Evolutionary conservation across 768 basidiomycete species (phyloP).

Genomic region (Russula ochroleuca): DNA sequence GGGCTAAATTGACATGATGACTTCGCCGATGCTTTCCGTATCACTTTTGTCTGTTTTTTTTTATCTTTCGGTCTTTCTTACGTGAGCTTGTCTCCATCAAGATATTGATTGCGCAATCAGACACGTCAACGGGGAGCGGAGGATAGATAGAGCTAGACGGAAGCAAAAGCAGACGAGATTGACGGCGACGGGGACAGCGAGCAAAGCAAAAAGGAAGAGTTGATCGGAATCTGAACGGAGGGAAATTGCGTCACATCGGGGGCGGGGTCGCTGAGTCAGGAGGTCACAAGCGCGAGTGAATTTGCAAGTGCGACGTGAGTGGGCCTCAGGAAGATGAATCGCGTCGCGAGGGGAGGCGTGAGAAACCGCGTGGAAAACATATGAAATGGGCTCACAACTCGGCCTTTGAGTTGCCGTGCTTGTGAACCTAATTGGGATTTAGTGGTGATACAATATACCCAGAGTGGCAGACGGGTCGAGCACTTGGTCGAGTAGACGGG

Average conservation of each 20-base stretch:
- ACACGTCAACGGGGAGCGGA: constrained; percentile 14
- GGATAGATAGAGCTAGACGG: constrained; percentile 6
- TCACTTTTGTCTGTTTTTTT: constrained; percentile 5
- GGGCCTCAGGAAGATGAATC: constrained; percentile 17
- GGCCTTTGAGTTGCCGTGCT: background rate
- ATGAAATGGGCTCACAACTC: constrained; percentile 5
- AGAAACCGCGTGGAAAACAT: constrained; percentile 15
- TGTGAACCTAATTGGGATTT: background rate
- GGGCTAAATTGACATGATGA: background rate
- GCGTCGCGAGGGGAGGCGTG: constrained; percentile 25
- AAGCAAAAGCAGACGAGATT: constrained; percentile 13
- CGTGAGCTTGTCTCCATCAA: constrained; percentile 19
- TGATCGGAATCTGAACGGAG: constrained; percentile 25
- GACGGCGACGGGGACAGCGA: constrained; percentile 7
- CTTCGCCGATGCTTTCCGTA: constrained; percentile 6
- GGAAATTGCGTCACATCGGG: constrained; percentile 21
- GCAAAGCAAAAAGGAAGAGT: constrained; percentile 24
- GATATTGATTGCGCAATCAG: background rate
- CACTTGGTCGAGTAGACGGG: background rate
- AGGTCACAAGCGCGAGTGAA: constrained; percentile 6
- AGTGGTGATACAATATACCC: background rate
- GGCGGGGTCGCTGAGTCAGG: constrained; percentile 23
- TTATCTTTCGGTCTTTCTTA: constrained; percentile 12
- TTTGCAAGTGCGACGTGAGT: constrained; percentile 22
- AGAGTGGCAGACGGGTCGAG: background rate